Base-by-base conservation (phyloP, 2,329 filamentous ascomycete genomes). In the Aspergillus sp. region DNA sequence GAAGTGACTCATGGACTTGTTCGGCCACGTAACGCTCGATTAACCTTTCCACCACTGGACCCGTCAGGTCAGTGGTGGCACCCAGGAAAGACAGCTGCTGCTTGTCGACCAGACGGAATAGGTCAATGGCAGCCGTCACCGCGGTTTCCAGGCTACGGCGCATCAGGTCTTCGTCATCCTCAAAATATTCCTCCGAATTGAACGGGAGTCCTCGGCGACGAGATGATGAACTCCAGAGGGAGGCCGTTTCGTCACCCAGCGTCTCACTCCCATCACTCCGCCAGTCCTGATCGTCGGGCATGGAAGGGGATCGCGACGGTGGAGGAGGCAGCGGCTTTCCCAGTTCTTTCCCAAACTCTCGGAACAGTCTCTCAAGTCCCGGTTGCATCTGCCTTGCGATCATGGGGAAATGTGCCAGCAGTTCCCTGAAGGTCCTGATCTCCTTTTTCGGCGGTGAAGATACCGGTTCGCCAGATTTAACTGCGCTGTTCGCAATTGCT, bases 361-460 rank as follows among this genome's bases (percentile, higher is more conserved):
- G 85, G 66, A 97, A 96, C 22, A 97, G 76, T 64, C 86, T 87
- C 65, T 99, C 93, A 32, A 99, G 74, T 0, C 94, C 94, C 2
- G 87, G 83, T 62, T 96, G 91, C 91, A 99, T 96, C 71, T 99
- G 94, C 54, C 90, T 83, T 20, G 92, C 91, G 62, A 99, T 97
- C 83, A 95, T 89, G 1, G 94, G 94, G 60, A 97, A 99, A 62
- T 91, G 85, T 60, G 89, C 89, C 40, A 99, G 79, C 13, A 99
- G 80, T 59, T 97, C 94, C 55, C 88, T 86, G 67, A 99, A 99
- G 32, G 83, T 90, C 72, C 86, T 90, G 68, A 99, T 88, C 54
- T 95, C 90, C 72, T 95, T 96, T 75, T 96, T 96, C 4, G 66
- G 64, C n/a, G 69, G 67, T 7, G 68, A 63, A 5, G 68, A 62